Percentiles rank a stretch among this genome's conserved stretches.
Conservation (phyloP, 2,329 filamentous ascomycete genomes). For the Diaporthe longicolla region DNA sequence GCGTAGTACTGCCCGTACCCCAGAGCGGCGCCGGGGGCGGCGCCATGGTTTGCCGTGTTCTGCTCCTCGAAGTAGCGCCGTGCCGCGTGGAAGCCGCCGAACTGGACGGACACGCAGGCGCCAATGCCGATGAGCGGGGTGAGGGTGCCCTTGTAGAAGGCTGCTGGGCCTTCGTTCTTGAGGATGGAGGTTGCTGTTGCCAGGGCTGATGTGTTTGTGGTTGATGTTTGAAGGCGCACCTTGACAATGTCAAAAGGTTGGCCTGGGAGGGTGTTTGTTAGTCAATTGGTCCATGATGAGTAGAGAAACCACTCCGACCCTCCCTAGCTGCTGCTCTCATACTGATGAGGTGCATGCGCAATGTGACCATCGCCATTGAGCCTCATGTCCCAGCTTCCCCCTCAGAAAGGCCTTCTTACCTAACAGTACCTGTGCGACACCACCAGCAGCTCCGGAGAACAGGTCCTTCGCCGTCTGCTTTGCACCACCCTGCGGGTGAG, state of each 20-base stretch:
- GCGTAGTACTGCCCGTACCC: constrained; percentile 90
- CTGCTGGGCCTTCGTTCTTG: constrained; percentile 86
- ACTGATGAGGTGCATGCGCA: neutral
- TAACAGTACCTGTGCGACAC: constrained; percentile 92
- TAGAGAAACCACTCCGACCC: no score
- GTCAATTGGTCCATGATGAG: neutral
- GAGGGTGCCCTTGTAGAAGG: constrained; percentile 98
- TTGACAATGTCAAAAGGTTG: constrained; percentile 94
- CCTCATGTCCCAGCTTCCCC: neutral
- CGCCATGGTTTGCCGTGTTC: constrained; percentile 75
- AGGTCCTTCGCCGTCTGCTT: constrained; percentile 87
- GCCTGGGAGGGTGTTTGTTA: constrained; percentile 57
- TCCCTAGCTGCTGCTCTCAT: constrained; percentile 7
- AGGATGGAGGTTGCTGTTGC: constrained; percentile 88
- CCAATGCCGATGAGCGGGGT: constrained; percentile 96
- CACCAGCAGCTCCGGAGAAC: constrained; percentile 89
- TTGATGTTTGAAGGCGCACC: constrained; percentile 93
- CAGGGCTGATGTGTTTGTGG: constrained; percentile 83
- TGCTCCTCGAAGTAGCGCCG: constrained; percentile 86
- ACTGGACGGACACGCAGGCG: constrained; percentile 98
- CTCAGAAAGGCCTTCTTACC: constrained; percentile 68
- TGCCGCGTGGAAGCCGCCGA: constrained; percentile 95
- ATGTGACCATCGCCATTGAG: neutral
- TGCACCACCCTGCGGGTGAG: constrained; percentile 51
- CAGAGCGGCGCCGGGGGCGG: constrained; percentile 71